Conservation (phyloP, 2,329 filamentous ascomycete genomes). For the Cladosporium sp. region DNA sequence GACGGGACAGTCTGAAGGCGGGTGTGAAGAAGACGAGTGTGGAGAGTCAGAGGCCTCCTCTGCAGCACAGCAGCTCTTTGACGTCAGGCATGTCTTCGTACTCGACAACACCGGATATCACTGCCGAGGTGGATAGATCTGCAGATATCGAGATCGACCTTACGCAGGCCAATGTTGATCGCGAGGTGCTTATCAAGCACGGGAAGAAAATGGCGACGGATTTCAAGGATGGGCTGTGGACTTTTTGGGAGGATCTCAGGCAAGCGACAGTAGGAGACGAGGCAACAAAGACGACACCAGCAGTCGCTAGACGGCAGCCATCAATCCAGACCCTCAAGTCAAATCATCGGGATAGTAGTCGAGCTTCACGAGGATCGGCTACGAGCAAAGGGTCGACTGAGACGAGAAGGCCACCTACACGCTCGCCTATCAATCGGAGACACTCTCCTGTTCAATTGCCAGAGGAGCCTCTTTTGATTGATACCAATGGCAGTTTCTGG, state of each 20-base stretch:
- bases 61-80: slow-evolving; percentile 17
- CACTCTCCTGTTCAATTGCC: neutral
- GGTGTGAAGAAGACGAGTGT: slow-evolving; percentile 18
- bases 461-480: slow-evolving; percentile 14
- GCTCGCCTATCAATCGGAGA: slow-evolving; percentile 18
- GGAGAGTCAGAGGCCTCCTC: slow-evolving; percentile 16
- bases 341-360: slow-evolving; percentile 8
- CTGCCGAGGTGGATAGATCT: slow-evolving; percentile 27
- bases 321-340: slow-evolving; percentile 29
- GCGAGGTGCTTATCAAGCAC: slow-evolving; percentile 55
- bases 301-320: slow-evolving; percentile 28
- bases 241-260: slow-evolving; percentile 90
- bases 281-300: slow-evolving; percentile 62
- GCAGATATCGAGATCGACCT: slow-evolving; percentile 29
- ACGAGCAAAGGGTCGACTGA: slow-evolving; percentile 24
- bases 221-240: slow-evolving; percentile 85
- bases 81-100: slow-evolving; percentile 15
- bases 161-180: slow-evolving; percentile 44
- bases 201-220: slow-evolving; percentile 83
- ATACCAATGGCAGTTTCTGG: slow-evolving; percentile 28
- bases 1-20: slow-evolving; percentile 29
- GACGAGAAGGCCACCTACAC: slow-evolving; percentile 21
- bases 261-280: slow-evolving; percentile 97
- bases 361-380: slow-evolving; percentile 22
- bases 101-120: slow-evolving; percentile 29